Base-by-base conservation (phyloP, 2,329 filamentous ascomycete genomes). In the Botrytis galanthina region DNA sequence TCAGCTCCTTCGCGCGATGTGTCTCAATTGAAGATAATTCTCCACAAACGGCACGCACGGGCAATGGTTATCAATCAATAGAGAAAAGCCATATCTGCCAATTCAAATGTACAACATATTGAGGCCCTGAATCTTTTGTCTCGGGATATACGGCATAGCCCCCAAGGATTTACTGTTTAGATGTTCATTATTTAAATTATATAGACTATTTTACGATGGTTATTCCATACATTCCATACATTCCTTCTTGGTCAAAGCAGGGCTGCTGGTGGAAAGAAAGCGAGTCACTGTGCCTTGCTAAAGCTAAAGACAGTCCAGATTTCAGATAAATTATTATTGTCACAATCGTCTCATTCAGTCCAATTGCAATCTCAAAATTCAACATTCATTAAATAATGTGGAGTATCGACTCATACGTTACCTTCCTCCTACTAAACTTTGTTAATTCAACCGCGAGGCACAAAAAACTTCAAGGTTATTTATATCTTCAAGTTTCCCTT, bases 21-120 rank as follows among this genome's bases (percentile, higher is more conserved):
- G 39, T 64, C 62, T 64, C 18, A 64, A 64, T 32, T 64, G 64
- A n/a, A 51, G 37, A 46, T 9, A 46, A 29, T 68, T 57, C 66
- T 68, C 68, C 68, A 42, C 68, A 70, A 70, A 70, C 68, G 68
- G 68, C 68, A 70, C 64, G 64, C 64, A 51, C 66, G 35, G 66
- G 26, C 54, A 42, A 20, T n/a, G 46, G 22, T 54, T 67, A 10
- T 39, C 32, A 22, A 37, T 51, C 67, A 44, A 42, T 69, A 20
- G 37, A 42, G 26, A 29, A 57, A 16, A 35, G 18, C 22, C 14
- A 48, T 35, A 46, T 44, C 35, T 44, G 22, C 5, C 26, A 32
- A 57, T 54, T 22, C 42, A 35, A 48, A 64, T 32, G 39, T 12
- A 32, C 42, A 46, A 48, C 44, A 48, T 48, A 26, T 48, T 39